Evolutionary conservation across 495 filamentous ascomycete genomes (phyloP).

Genomic region (Penicillium cinerascens): DNA sequence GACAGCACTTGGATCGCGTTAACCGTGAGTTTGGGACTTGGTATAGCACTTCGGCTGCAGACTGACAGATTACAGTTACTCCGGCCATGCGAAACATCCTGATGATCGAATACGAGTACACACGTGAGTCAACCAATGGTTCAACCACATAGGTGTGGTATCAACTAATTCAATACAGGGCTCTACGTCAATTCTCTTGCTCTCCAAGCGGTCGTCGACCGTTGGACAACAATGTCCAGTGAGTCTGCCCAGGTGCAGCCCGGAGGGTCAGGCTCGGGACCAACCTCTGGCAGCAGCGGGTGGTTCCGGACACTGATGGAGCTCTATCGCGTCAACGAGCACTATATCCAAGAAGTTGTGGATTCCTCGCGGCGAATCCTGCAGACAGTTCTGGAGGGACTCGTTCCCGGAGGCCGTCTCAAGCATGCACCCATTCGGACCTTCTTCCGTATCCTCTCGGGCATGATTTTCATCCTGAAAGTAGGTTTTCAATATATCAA

Average conservation of each 20-base stretch:
- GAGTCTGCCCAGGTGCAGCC: constrained; percentile 49
- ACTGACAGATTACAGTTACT: constrained; percentile 52
- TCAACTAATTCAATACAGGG: constrained; percentile 27
- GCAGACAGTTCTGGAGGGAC: constrained; percentile 73
- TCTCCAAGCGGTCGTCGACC: constrained; percentile 89
- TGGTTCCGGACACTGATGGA: constrained; percentile 54
- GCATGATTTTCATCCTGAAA: constrained; percentile 91
- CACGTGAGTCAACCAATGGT: constrained; percentile 46
- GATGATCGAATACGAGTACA: constrained; percentile 87
- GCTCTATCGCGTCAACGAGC: constrained; percentile 56
- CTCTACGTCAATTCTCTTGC: constrained; percentile 91
- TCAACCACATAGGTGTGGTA: too few relatives aligned
- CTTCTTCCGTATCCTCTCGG: constrained; percentile 90
- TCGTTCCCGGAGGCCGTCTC: constrained; percentile 78
- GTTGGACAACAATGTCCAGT: constrained; percentile 69
- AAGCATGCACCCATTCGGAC: constrained; percentile 91
- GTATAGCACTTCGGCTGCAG: not conserved
- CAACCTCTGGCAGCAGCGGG: constrained; percentile 30
- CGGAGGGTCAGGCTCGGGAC: constrained; percentile 38
- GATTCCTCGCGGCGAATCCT: constrained; percentile 82
- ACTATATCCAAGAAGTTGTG: constrained; percentile 84
- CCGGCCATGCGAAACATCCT: constrained; percentile 77
- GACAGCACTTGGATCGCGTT: constrained; percentile 66
- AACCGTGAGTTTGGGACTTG: constrained; percentile 30
- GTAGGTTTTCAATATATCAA: constrained; percentile 24